phyloP scores from a whole-genome alignment of 345 rosid species.

The Pelargonium nanum region DNA sequence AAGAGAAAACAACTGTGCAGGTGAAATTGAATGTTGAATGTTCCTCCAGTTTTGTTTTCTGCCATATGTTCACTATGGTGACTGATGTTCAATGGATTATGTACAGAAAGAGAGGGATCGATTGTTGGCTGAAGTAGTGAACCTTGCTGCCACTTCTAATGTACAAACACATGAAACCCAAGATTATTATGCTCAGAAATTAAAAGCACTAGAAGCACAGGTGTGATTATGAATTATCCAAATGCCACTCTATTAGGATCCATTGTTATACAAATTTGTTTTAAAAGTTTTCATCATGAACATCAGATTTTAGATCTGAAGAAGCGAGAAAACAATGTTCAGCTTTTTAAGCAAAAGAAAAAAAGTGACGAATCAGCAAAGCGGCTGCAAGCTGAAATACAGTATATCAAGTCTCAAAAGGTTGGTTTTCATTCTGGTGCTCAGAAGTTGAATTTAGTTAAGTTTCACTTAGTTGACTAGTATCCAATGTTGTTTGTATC shows the following conservation, averaged over 20 bases:
- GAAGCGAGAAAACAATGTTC: conserved; percentile 69
- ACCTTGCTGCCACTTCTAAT: conserved; percentile 48
- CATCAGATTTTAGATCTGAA: conserved; percentile 57
- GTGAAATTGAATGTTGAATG: conserved; percentile 14
- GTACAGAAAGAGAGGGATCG: conserved; percentile 60
- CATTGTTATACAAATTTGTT: conserved; percentile 3
- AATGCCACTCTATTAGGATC: conserved; percentile 4
- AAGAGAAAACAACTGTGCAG: conserved; percentile 55
- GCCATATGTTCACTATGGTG: conserved; percentile 1
- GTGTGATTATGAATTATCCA: conserved; percentile 15
- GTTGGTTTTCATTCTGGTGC: conserved; percentile 16
- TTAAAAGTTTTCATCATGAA: background rate
- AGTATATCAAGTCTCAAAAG: conserved; percentile 68
- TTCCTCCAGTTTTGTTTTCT: conserved; percentile 7
- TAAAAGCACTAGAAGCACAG: conserved; percentile 61
- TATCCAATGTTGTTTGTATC: too few relatives aligned
- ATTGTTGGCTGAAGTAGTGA: conserved; percentile 51
- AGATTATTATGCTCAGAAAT: conserved; percentile 49
- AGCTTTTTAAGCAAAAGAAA: conserved; percentile 61
- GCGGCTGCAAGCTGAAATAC: conserved; percentile 65
- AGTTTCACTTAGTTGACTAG: background rate
- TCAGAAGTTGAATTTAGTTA: conserved; percentile 1
- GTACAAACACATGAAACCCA: conserved; percentile 39
- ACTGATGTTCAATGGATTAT: conserved; percentile 9
- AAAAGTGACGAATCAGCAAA: conserved; percentile 72